Percentiles rank a stretch among this genome's conserved stretches.
These are phyloP conservation scores for Elsinoe fawcettii DNA, from an alignment of 2,329 filamentous ascomycete species.

Conservation along the genomic window DNA sequence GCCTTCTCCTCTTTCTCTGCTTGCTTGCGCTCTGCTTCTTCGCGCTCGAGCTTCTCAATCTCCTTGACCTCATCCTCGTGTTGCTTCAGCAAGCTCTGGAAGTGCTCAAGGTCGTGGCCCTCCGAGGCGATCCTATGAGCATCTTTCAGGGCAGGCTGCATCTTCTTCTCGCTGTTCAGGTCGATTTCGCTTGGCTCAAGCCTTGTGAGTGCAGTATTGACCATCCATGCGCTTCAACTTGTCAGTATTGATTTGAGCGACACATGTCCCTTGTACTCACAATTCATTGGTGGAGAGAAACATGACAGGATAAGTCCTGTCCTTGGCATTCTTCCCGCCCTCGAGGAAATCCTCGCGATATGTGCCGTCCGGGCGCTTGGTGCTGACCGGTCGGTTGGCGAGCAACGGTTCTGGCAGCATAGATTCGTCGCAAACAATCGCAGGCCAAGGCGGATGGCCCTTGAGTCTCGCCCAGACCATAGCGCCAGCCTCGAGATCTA, in stretches of 20 bases:
- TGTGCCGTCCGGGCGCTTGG: conserved; percentile 70
- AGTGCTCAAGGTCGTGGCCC: conserved; percentile 67
- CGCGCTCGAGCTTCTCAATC: conserved; percentile 41
- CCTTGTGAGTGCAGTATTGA: conserved; percentile 72
- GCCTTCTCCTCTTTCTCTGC: conserved; percentile 38
- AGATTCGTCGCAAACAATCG: conserved; percentile 85
- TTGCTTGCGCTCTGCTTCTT: conserved; percentile 33
- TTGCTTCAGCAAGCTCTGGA: conserved; percentile 66
- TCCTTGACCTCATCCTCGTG: conserved; percentile 50
- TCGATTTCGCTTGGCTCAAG: conserved; percentile 67
- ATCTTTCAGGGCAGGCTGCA: conserved; percentile 67
- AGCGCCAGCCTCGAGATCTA: conserved; percentile 81
- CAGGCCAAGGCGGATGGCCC: conserved; percentile 90
- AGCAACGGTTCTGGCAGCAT: conserved; percentile 80
- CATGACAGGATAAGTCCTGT: conserved; percentile 90
- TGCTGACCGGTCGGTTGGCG: conserved; percentile 73
- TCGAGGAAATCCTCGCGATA: conserved; percentile 83
- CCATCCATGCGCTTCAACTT: conserved; percentile 70
- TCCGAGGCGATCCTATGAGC: conserved; percentile 77
- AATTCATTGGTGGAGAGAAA: conserved; percentile 94
- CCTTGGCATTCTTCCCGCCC: conserved; percentile 74
- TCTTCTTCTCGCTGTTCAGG: conserved; percentile 62
- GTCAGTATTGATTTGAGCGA: conserved; percentile 15
- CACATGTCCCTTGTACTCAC: conserved; percentile 52
- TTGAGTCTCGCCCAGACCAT: conserved; percentile 90